Base-by-base conservation (phyloP, 129 eudicot genomes). In the Helianthus tuberosus region DNA sequence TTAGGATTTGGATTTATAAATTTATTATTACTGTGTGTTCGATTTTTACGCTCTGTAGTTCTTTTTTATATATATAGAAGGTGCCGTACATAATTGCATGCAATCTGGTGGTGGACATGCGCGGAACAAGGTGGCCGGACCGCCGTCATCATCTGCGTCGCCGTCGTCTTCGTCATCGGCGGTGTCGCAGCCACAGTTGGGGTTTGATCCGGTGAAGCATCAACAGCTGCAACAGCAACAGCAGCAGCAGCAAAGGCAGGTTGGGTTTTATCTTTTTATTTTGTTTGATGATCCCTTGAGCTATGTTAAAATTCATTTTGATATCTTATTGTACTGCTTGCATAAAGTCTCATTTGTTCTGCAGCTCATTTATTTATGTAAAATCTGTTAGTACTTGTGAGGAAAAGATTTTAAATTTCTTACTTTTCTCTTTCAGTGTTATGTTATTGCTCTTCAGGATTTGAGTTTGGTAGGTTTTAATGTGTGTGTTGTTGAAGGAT, bases 141-240 rank as follows among this genome's bases (percentile, higher is more conserved):
- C 78, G 23, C 86, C 89, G 66, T 88, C 97, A 16, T 83, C 96
- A 53, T 84, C 96, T 15, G 92, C 90, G n/a, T 89, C 97, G 38
- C 93, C 97, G 77, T 74, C 97, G 20, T 92, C 97, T 2, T 92
- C 97, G 3, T 89, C 97, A 1, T 88, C 95, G 29, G 89, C 96
- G 3, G 89, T 82, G n/a, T 82, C 95, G 3, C 64, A 86, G 5
- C 87, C 88, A n/a, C 89, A 88, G 15, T 75, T 87, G 67, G 93
- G 77, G 52, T 64, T 88, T 72, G 85, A 86, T 62, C 90, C 86
- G 61, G 80, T 81, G 78, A 84, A 81, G 77, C 89, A 81, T 75
- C 90, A 89, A 53, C 96, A 90, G 69, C 90, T 68, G 5, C 74
- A 69, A 78, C 86, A 80, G 53, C 89, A 82, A 20, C 23, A 20